These are phyloP conservation scores for Geranium brycei DNA, from an alignment of 345 rosid genomes.

Conservation along the genomic window DNA sequence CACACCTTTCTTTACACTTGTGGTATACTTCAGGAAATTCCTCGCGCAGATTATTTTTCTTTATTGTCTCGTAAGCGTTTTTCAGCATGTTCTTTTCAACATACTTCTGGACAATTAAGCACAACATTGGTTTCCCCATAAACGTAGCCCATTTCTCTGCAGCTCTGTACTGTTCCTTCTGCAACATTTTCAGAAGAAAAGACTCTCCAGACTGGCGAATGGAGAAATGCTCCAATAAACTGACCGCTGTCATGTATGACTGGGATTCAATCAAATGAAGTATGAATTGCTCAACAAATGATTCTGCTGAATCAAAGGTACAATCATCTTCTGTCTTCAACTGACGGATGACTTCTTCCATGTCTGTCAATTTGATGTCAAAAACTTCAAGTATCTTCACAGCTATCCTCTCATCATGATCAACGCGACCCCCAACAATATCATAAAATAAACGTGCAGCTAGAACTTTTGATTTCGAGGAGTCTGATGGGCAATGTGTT, in stretches of 20 bases:
- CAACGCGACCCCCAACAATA: conserved; percentile 33
- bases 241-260: conserved; percentile 65
- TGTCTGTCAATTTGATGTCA: conserved; percentile 36
- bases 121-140: conserved; percentile 73
- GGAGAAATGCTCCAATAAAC: conserved; percentile 65
- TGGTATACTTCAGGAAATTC: conserved; percentile 63
- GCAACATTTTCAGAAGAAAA: conserved; percentile 63
- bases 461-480: conserved; percentile 33
- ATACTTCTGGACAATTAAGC: conserved; percentile 57
- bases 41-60: conserved; percentile 55
- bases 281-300: conserved; percentile 50
- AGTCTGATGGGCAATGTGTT: conserved; percentile 24
- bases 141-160: conserved; percentile 93
- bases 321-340: conserved; percentile 17
- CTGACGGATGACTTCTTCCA: conserved; percentile 37
- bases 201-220: conserved; percentile 60
- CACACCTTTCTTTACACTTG: conserved; percentile 71
- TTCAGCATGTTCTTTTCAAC: conserved; percentile 60
- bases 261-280: conserved; percentile 38
- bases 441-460: conserved; percentile 52
- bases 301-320: conserved; percentile 21
- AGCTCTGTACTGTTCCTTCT: conserved; percentile 54
- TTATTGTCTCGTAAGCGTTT: conserved; percentile 52
- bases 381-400: conserved; percentile 48
- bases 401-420: conserved; percentile 50